These are phyloP conservation scores for Suillus decipiens DNA, from an alignment of 768 basidiomycete genomes.

Conservation along the genomic window DNA sequence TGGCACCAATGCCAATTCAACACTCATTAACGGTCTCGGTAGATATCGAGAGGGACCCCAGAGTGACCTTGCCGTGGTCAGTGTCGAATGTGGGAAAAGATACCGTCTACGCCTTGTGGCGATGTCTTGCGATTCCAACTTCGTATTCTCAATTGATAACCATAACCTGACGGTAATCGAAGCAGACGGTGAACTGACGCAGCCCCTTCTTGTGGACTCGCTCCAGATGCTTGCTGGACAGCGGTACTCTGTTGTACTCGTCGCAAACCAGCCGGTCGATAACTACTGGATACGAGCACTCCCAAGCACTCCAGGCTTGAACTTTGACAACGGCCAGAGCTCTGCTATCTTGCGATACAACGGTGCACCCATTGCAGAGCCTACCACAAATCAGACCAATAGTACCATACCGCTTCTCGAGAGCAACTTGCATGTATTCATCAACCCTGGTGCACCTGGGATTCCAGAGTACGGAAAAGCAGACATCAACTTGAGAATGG, in stretches of 20 bases:
- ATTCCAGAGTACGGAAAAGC: no score
- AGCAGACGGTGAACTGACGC: constrained; percentile 41
- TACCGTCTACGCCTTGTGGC: constrained; percentile 40
- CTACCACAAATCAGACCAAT: no score
- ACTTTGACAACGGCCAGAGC: constrained; percentile 32
- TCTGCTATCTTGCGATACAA: constrained; percentile 4
- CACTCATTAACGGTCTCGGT: no score
- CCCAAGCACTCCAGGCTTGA: constrained; percentile 26
- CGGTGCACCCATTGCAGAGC: no score
- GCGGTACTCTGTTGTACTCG: constrained; percentile 48
- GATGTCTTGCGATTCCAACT: constrained; percentile 42
- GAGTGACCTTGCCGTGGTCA: constrained; percentile 36
- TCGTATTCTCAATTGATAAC: constrained; percentile 27
- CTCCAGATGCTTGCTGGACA: constrained; percentile 41
- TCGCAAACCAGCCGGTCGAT: constrained; percentile 38
- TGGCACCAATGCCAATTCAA: no score
- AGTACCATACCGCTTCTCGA: no score
- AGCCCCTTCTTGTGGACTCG: constrained; percentile 40
- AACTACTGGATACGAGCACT: constrained; percentile 41
- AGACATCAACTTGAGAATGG: no score
- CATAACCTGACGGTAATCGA: constrained; percentile 39
- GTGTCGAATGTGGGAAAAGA: constrained; percentile 30
- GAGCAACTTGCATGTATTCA: no score
- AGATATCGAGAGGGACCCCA: no score
- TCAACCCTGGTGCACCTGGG: no score